Evolutionary conservation across 345 rosid genomes (phyloP).

Genomic region (Gossypioides kirkii): DNA sequence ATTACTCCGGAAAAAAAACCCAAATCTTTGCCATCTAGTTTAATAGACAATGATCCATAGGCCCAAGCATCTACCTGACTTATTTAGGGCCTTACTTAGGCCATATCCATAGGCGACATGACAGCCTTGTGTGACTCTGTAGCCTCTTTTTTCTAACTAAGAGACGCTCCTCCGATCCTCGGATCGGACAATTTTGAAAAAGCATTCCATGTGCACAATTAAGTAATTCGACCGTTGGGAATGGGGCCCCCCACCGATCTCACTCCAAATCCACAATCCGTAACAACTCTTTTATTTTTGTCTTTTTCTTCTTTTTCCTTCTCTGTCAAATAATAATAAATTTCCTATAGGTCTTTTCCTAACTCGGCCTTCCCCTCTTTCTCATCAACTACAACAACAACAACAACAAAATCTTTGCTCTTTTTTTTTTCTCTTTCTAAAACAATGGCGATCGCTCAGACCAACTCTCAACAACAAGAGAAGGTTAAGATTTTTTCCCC

Average conservation of each 20-base stretch:
- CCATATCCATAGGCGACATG: neutral
- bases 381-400: neutral
- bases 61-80: neutral
- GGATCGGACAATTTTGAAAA: slow-evolving; percentile 21
- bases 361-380: neutral
- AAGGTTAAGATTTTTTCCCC: slow-evolving; percentile 35
- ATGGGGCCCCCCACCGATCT: neutral
- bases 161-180: slow-evolving; percentile 42
- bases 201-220: slow-evolving; percentile 28
- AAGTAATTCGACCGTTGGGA: slow-evolving; percentile 60
- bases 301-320: slow-evolving; percentile 19
- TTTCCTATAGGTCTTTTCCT: neutral
- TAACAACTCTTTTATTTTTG: neutral
- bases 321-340: neutral
- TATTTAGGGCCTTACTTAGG: neutral
- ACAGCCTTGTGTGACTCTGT: neutral
- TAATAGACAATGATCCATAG: neutral
- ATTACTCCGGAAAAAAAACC: no score
- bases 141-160: no score
- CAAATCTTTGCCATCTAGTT: neutral
- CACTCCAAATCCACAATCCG: neutral
- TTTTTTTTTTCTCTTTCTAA: slow-evolving; percentile 14
- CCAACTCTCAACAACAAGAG: slow-evolving; percentile 47
- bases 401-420: neutral
- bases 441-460: slow-evolving; percentile 66